Percentiles rank a stretch among this genome's conserved stretches.
These are phyloP conservation scores for Penicillium sp. DNA, from an alignment of 2,329 filamentous ascomycete species.

Conservation along the genomic window DNA sequence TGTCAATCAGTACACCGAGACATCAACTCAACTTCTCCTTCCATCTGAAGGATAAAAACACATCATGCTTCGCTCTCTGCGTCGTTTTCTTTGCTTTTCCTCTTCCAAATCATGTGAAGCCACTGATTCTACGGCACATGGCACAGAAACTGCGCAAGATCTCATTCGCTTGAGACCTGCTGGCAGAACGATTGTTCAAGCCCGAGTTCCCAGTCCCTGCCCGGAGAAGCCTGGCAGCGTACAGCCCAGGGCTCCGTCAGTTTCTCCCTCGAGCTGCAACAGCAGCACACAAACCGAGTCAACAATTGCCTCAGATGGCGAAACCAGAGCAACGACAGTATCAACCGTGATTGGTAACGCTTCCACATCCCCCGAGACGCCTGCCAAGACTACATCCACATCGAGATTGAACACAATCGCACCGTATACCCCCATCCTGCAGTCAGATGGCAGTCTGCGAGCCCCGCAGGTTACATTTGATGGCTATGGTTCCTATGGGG, in stretches of 20 bases:
- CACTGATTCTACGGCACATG: background rate
- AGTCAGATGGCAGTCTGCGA: slow-evolving; percentile 19
- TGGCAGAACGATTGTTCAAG: slow-evolving; percentile 1
- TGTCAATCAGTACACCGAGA: background rate
- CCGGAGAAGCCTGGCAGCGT: background rate
- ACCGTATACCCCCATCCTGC: slow-evolving; percentile 23
- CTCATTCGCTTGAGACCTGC: slow-evolving; percentile 8
- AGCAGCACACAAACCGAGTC: slow-evolving; percentile 11
- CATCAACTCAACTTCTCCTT: background rate
- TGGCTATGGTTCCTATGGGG: slow-evolving; percentile 27
- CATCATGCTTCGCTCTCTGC: slow-evolving; percentile 15
- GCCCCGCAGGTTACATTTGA: slow-evolving; percentile 22
- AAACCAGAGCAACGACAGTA: slow-evolving; percentile 12
- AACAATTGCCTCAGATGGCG: slow-evolving; percentile 11
- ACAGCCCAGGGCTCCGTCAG: background rate
- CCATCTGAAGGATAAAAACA: background rate
- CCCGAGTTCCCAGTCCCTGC: slow-evolving; percentile 1
- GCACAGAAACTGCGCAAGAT: background rate
- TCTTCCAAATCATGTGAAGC: background rate
- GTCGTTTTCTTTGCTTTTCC: slow-evolving; percentile 20
- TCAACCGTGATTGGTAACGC: slow-evolving; percentile 13
- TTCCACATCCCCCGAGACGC: slow-evolving; percentile 8
- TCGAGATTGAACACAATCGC: slow-evolving; percentile 7
- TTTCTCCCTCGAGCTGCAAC: slow-evolving; percentile 5
- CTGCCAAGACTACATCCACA: slow-evolving; percentile 7